Conservation (phyloP, 805 yeast genomes). For the Candida sphagnicola region DNA sequence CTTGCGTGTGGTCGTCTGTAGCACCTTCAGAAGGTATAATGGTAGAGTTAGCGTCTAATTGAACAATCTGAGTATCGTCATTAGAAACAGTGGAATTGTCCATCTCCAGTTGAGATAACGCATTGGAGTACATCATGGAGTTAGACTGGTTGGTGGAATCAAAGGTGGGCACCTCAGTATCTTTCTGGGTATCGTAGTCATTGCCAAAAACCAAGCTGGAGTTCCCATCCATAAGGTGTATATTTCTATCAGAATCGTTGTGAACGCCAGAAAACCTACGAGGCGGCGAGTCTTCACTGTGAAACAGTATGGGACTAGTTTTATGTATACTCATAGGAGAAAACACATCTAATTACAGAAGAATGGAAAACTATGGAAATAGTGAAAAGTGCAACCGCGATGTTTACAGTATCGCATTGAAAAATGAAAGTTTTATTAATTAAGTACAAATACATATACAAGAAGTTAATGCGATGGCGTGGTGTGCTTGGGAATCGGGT, state of each 20-base stretch:
- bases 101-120: background rate
- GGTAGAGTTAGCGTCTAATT: too few relatives aligned
- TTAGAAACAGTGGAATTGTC: background rate
- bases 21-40: too few relatives aligned
- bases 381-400: too few relatives aligned
- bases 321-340: background rate
- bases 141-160: background rate
- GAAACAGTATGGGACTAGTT: background rate
- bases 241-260: background rate
- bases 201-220: conserved; percentile 29
- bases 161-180: background rate
- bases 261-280: background rate
- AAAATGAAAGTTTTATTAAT: too few relatives aligned
- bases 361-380: too few relatives aligned
- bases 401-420: too few relatives aligned
- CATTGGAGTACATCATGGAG: background rate
- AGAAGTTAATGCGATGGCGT: background rate
- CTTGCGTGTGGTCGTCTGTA: too few relatives aligned
- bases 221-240: background rate
- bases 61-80: background rate
- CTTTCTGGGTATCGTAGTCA: conserved; percentile 6
- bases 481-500: background rate
- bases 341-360: background rate
- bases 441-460: background rate
- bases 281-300: background rate